These are phyloP conservation scores for Salisapilia sapeloensis DNA, from an alignment of 352 stramenopile species.

Conservation along the genomic window DNA sequence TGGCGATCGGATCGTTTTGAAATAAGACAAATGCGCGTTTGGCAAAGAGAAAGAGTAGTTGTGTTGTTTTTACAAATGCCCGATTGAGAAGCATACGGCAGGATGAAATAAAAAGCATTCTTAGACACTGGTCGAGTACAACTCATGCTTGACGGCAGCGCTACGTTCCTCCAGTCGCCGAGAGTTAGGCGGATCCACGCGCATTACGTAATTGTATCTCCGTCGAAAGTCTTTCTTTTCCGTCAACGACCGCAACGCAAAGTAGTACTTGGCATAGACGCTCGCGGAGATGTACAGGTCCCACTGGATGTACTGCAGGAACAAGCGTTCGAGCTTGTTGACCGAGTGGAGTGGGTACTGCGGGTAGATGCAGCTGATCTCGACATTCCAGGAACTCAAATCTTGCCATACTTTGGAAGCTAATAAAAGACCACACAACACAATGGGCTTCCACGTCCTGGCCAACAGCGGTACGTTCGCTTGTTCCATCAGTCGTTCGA, in stretches of 20 bases:
- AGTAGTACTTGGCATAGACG: conserved; percentile 98
- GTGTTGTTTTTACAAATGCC: too few relatives aligned
- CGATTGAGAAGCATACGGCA: too few relatives aligned
- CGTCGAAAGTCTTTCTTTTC: conserved; percentile 85
- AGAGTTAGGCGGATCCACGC: conserved; percentile 72
- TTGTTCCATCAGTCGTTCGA: conserved; percentile 97
- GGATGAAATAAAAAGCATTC: too few relatives aligned
- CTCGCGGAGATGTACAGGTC: conserved; percentile 94
- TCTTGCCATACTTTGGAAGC: conserved; percentile 99
- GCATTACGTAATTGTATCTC: conserved; percentile 83
- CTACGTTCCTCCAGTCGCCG: conserved; percentile 73
- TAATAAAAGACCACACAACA: conserved; percentile 93
- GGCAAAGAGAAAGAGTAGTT: too few relatives aligned
- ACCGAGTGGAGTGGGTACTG: conserved; percentile 96
- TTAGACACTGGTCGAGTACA: conserved; percentile 78
- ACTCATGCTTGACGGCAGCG: conserved; percentile 57
- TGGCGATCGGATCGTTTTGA: conserved; percentile 46
- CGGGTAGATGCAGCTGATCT: conserved; percentile 96
- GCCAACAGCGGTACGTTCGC: conserved; percentile 90
- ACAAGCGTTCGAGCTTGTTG: conserved; percentile 93
- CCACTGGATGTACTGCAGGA: conserved; percentile 96
- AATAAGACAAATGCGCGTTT: too few relatives aligned
- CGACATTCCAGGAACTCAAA: conserved; percentile 95
- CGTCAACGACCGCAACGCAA: conserved; percentile 88
- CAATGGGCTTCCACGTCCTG: conserved; percentile 94